Evolutionary conservation across 2,329 filamentous ascomycete species (phyloP), one percentile per base, ranked within the genome.

Genomic region (Alternaria postmessia): DNA sequence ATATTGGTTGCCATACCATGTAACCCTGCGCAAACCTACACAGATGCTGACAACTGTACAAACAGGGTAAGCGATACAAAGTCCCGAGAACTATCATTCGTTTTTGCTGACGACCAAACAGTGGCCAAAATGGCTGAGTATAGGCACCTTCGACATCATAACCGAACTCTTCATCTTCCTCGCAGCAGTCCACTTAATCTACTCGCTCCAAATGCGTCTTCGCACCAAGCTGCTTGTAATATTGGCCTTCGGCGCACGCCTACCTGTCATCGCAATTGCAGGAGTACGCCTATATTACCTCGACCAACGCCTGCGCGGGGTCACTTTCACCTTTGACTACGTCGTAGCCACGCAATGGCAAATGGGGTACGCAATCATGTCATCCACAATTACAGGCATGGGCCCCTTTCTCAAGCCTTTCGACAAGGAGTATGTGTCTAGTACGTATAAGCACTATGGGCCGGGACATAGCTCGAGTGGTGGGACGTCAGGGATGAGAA

Each of bases 351-450:
- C 71, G 24, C 73, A 77, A 43, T 77, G 73, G 69, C 72, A 78
- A n/a, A 71, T 76, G 60, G 68, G 72, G n/a, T 78, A 75, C 39
- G 74, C 74, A 4, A 74, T 76, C 32, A 76, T 78, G 60, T 70
- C 69, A 2, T 66, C 65, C 11, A 76, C 72, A 0, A 74, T 77
- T 8, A 74, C 70, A 16, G 72, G 74, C 9, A 64, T 78, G 34
- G 74, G 72, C 0, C 74, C 74, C 7, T 75, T 76, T 41, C 57
- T 77, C 18, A 67, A 72, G n/a, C 75, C 74, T 7, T 77, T 76
- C 52, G 69, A 68, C 47, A 67, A 67, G 14, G 70, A 71, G 22
- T 65, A 64, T 39, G 66, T 62, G 48, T 63, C 63, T 7, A 68
- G 64, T 42, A 49, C 46, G 30, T 69, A 71, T 30, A 65, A 64